Conservation (phyloP, 2,329 filamentous ascomycete species). For the Boeremia lycopersici region DNA sequence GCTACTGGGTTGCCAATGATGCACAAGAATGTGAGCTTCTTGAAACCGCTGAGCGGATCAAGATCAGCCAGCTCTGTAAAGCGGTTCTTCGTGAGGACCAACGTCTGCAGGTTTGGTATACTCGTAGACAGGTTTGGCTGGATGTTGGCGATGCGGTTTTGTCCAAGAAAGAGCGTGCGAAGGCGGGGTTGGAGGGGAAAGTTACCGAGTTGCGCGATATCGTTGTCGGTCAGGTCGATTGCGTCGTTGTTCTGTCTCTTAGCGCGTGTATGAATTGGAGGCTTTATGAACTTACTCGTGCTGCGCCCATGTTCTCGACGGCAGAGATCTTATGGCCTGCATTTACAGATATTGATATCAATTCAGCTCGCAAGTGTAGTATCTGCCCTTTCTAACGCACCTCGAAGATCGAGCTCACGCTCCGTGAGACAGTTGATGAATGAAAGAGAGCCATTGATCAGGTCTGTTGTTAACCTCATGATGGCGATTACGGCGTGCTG, state of each 20-base stretch:
- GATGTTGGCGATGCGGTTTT: conserved; percentile 85
- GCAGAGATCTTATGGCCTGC: conserved; percentile 96
- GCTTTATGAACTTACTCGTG: conserved; percentile 81
- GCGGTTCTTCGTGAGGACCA: conserved; percentile 84
- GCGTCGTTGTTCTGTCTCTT: conserved; percentile 80
- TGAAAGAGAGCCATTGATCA: conserved; percentile 92
- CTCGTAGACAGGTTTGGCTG: conserved; percentile 75
- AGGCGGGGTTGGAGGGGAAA: conserved; percentile 91
- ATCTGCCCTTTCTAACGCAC: conserved; percentile 98
- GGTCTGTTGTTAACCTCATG: conserved; percentile 95
- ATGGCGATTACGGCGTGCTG: conserved; percentile 34
- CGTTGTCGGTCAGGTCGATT: conserved; percentile 98
- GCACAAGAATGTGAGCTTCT: conserved; percentile 76
- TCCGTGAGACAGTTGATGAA: conserved; percentile 99
- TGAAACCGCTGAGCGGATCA: conserved; percentile 74
- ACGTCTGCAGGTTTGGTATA: conserved; percentile 79
- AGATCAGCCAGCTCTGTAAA: conserved; percentile 84
- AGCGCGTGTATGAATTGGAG: too few relatives aligned
- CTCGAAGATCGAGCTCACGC: conserved; percentile 98
- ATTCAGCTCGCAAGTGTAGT: conserved; percentile 88
- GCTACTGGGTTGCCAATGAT: conserved; percentile 87
- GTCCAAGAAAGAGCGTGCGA: conserved; percentile 83
- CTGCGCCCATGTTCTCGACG: conserved; percentile 97
- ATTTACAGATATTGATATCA: conserved; percentile 71
- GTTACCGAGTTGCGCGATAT: conserved; percentile 86